Conservation (phyloP, 2,329 filamentous ascomycete genomes). For the Neonectria hederae region DNA sequence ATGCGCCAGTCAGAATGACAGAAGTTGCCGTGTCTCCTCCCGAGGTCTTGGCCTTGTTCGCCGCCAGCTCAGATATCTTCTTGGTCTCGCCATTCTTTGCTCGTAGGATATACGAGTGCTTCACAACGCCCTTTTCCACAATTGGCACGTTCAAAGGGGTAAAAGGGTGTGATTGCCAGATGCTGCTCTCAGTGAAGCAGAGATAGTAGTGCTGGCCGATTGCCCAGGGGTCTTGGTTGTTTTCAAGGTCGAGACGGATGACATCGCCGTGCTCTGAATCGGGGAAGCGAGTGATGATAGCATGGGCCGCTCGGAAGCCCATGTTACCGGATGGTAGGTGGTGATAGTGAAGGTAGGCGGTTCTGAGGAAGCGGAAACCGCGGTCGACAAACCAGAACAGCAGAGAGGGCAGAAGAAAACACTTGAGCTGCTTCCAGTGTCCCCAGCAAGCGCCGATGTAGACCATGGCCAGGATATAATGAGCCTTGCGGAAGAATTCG, state of each 20-base stretch:
- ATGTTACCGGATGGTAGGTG: slow-evolving; percentile 54
- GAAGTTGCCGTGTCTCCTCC: slow-evolving; percentile 53
- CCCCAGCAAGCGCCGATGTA: slow-evolving; percentile 81
- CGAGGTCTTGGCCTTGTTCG: slow-evolving; percentile 46
- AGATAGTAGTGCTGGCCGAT: slow-evolving; percentile 78
- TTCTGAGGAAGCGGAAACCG: slow-evolving; percentile 65
- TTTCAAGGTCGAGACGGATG: slow-evolving; percentile 72
- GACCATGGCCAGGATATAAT: slow-evolving; percentile 77
- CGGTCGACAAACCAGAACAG: slow-evolving; percentile 73
- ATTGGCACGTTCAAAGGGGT: slow-evolving; percentile 67
- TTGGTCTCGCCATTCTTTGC: slow-evolving; percentile 69
- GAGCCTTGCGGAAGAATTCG: slow-evolving; percentile 79
- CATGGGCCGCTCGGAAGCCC: slow-evolving; percentile 65
- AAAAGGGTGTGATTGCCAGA: slow-evolving; percentile 80
- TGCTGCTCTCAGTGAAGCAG: slow-evolving; percentile 70
- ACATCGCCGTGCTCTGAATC: slow-evolving; percentile 68
- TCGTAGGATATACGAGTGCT: slow-evolving; percentile 66
- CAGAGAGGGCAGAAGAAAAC: slow-evolving; percentile 74
- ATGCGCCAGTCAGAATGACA: slow-evolving; percentile 70
- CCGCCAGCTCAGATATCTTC: slow-evolving; percentile 59
- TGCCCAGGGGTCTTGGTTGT: slow-evolving; percentile 68
- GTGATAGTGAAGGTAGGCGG: slow-evolving; percentile 68
- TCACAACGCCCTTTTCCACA: slow-evolving; percentile 51
- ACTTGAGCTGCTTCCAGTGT: slow-evolving; percentile 75
- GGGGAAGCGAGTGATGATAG: slow-evolving; percentile 57